Conservation (phyloP, 352 stramenopile genomes). For the Pythium plurisporium region DNA sequence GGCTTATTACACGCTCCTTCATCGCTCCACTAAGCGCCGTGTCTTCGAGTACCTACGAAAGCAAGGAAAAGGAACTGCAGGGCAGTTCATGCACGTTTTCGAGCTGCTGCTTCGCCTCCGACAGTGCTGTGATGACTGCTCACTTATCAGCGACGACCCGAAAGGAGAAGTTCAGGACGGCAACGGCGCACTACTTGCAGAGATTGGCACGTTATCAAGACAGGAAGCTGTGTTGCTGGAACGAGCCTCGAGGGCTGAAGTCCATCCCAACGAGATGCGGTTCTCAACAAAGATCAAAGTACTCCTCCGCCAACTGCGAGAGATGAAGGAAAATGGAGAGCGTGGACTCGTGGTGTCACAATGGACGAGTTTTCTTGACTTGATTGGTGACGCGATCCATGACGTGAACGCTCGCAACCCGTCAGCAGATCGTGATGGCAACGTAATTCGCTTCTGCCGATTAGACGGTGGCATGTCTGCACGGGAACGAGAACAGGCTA, state of each 20-base stretch:
- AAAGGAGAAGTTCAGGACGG: slow-evolving; percentile 33
- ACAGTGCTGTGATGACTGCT: slow-evolving; percentile 74
- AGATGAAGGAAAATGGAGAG: slow-evolving; percentile 41
- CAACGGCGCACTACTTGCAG: slow-evolving; percentile 21
- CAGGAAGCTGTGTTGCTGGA: slow-evolving; percentile 29
- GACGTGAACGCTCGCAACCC: slow-evolving; percentile 34
- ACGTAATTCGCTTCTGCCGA: slow-evolving; percentile 23
- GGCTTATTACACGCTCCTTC: slow-evolving; percentile 70
- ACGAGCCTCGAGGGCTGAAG: slow-evolving; percentile 9
- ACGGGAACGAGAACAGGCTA: slow-evolving; percentile 56
- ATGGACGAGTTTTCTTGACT: slow-evolving; percentile 83
- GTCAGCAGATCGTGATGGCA: slow-evolving; percentile 1
- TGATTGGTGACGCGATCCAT: slow-evolving; percentile 40
- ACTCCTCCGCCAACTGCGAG: slow-evolving; percentile 47
- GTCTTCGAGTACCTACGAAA: slow-evolving; percentile 69
- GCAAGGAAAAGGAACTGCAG: slow-evolving; percentile 23
- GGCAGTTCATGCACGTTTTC: slow-evolving; percentile 86
- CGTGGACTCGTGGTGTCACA: slow-evolving; percentile 84
- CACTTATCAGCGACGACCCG: slow-evolving; percentile 55
- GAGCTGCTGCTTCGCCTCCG: slow-evolving; percentile 83
- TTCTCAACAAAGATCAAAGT: slow-evolving; percentile 60
- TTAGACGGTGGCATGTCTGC: slow-evolving; percentile 59
- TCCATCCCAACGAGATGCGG: background rate
- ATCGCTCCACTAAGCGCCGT: slow-evolving; percentile 74
- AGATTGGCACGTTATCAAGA: slow-evolving; percentile 17